Evolutionary conservation across 2,329 filamentous ascomycete genomes (phyloP).

Genomic region (Colletotrichum viniferum): DNA sequence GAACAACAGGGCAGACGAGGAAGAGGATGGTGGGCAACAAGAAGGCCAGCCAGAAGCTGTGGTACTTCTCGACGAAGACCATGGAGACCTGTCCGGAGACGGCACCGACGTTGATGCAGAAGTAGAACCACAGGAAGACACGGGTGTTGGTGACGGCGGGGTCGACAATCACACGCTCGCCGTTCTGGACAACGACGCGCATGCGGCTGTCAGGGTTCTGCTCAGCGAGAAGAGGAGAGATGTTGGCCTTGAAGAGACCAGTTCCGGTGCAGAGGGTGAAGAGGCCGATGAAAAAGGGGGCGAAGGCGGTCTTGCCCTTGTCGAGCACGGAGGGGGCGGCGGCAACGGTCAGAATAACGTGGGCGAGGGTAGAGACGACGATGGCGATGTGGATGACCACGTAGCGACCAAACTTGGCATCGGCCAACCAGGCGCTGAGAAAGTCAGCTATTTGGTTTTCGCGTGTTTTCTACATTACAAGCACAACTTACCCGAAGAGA

Average conservation of each 20-base stretch:
- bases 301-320: constrained; percentile 61
- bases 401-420: constrained; percentile 76
- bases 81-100: constrained; percentile 65
- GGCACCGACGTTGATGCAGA: constrained; percentile 69
- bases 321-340: constrained; percentile 68
- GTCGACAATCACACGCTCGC: constrained; percentile 74
- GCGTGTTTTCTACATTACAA: neutral
- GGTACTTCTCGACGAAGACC: constrained; percentile 77
- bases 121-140: constrained; percentile 68
- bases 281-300: constrained; percentile 71
- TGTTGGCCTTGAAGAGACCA: constrained; percentile 83
- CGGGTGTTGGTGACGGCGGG: constrained; percentile 71
- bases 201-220: constrained; percentile 67
- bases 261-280: constrained; percentile 65
- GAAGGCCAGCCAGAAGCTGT: constrained; percentile 77
- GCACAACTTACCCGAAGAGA: constrained; percentile 50
- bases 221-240: constrained; percentile 73
- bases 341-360: constrained; percentile 68
- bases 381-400: constrained; percentile 74
- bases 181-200: constrained; percentile 58
- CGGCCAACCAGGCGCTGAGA: constrained; percentile 60
- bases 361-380: constrained; percentile 67
- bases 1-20: constrained; percentile 63
- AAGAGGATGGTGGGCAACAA: constrained; percentile 71
- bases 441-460: neutral